A percentile compares a stretch with the other conserved stretches of the same genome.
phyloP scores from a whole-genome alignment of 106 monocot species.

The Platanthera zijinensis region DNA sequence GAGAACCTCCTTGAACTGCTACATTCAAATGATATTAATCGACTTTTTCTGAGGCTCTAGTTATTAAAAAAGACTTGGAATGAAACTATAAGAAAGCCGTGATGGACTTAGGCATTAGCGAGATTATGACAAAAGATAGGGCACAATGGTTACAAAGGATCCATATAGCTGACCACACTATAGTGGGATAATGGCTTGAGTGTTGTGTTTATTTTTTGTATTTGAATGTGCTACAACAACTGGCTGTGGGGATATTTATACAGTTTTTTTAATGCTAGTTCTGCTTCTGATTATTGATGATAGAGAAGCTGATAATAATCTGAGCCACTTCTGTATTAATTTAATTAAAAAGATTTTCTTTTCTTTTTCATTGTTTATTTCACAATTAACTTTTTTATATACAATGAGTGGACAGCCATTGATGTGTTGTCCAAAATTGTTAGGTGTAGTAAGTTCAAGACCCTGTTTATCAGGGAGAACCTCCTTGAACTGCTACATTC shows the following conservation, averaged over 20 bases:
- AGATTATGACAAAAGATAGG: too few species aligned
- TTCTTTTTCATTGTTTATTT: neutral
- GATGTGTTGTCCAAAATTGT: conserved; percentile 1
- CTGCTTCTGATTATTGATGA: conserved; percentile 1
- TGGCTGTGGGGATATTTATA: neutral
- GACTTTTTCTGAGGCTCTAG: too few species aligned
- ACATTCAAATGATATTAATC: conserved; percentile 17
- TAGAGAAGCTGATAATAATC: neutral
- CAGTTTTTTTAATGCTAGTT: neutral
- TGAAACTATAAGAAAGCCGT: too few species aligned
- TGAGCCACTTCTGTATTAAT: neutral
- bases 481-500: conserved; percentile 17
- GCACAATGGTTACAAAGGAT: too few species aligned
- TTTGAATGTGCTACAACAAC: neutral
- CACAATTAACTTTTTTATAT: neutral
- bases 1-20: conserved; percentile 22
- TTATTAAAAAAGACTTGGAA: too few species aligned
- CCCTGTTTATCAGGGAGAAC: conserved; percentile 15
- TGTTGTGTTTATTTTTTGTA: neutral
- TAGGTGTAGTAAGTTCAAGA: neutral
- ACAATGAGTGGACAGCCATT: neutral
- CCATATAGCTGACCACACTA: too few species aligned
- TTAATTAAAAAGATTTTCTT: neutral
- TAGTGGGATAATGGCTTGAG: too few species aligned
- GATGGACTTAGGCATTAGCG: too few species aligned